These are phyloP conservation scores for Alternaria dauci DNA, from an alignment of 2,329 filamentous ascomycete genomes.

Conservation along the genomic window DNA sequence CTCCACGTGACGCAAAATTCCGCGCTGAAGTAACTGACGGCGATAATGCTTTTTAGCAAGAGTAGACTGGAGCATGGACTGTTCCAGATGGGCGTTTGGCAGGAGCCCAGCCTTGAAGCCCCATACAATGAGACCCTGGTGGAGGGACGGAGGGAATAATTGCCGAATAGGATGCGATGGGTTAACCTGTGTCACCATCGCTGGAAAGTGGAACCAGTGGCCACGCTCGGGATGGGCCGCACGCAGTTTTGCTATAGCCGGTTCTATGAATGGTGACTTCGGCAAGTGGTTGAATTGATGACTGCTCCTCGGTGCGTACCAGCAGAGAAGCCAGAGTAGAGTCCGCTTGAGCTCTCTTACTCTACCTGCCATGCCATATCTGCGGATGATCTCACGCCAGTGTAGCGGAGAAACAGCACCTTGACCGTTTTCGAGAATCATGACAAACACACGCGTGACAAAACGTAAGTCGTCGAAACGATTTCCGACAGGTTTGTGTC, in stretches of 20 bases:
- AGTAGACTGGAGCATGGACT: slow-evolving; percentile 27
- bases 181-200: slow-evolving; percentile 16
- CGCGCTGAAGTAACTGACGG: slow-evolving; percentile 24
- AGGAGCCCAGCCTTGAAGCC: slow-evolving; percentile 44
- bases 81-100: slow-evolving; percentile 34
- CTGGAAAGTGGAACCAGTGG: slow-evolving; percentile 31
- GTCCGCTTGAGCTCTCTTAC: slow-evolving; percentile 62
- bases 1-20: slow-evolving; percentile 26
- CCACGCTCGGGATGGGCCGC: slow-evolving; percentile 18
- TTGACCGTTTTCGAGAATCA: slow-evolving; percentile 56
- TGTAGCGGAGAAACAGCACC: slow-evolving; percentile 51
- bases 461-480: slow-evolving; percentile 54
- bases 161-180: slow-evolving; percentile 37
- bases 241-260: slow-evolving; percentile 29
- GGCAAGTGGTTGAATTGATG: slow-evolving; percentile 30
- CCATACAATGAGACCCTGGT: slow-evolving; percentile 46
- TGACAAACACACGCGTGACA: slow-evolving; percentile 59
- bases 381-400: slow-evolving; percentile 68
- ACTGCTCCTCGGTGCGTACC: slow-evolving; percentile 43
- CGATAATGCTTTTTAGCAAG: slow-evolving; percentile 40
- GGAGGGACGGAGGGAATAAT: slow-evolving; percentile 35
- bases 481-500: slow-evolving; percentile 45
- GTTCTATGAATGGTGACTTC: slow-evolving; percentile 32
- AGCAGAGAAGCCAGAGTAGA: slow-evolving; percentile 60
- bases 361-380: slow-evolving; percentile 65